Evolutionary conservation across 257 asterid species (phyloP).

Genomic region (Prunella vulgaris): DNA sequence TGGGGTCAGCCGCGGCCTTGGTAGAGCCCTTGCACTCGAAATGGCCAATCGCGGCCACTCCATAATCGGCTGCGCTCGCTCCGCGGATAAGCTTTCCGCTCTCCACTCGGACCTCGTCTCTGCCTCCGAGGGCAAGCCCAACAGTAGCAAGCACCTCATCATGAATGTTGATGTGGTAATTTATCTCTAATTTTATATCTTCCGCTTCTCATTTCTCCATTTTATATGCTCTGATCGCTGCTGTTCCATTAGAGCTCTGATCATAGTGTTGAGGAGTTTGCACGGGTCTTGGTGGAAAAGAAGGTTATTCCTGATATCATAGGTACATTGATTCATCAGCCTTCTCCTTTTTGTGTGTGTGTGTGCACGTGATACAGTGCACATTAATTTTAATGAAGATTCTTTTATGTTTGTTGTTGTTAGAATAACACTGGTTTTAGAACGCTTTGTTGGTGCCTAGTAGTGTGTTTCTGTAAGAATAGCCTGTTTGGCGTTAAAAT

Average conservation of each 20-base stretch:
- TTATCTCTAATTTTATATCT: not conserved
- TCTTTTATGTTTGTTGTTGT: not conserved
- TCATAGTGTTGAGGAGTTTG: conserved; percentile 73
- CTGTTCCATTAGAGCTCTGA: conserved; percentile 49
- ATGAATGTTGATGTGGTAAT: conserved; percentile 85
- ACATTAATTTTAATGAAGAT: not conserved
- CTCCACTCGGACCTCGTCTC: conserved; percentile 68
- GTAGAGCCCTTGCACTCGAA: conserved; percentile 87
- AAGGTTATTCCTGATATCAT: conserved; percentile 80
- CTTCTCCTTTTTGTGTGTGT: not conserved
- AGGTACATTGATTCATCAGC: conserved; percentile 37
- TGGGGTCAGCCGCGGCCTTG: conserved; percentile 89
- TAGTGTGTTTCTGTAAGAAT: not conserved
- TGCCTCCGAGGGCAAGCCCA: conserved; percentile 36
- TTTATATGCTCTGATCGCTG: not conserved
- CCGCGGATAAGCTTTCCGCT: conserved; percentile 61
- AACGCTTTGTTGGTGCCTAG: not conserved
- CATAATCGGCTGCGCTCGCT: conserved; percentile 89
- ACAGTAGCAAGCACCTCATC: conserved; percentile 44
- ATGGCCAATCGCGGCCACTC: conserved; percentile 85
- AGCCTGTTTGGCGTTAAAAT: not conserved
- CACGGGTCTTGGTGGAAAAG: conserved; percentile 66
- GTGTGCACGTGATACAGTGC: not conserved
- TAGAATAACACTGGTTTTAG: not conserved
- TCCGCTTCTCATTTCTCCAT: not conserved